These are phyloP conservation scores for Lecanicillium sp. DNA, from an alignment of 2,329 filamentous ascomycete species.

Conservation along the genomic window DNA sequence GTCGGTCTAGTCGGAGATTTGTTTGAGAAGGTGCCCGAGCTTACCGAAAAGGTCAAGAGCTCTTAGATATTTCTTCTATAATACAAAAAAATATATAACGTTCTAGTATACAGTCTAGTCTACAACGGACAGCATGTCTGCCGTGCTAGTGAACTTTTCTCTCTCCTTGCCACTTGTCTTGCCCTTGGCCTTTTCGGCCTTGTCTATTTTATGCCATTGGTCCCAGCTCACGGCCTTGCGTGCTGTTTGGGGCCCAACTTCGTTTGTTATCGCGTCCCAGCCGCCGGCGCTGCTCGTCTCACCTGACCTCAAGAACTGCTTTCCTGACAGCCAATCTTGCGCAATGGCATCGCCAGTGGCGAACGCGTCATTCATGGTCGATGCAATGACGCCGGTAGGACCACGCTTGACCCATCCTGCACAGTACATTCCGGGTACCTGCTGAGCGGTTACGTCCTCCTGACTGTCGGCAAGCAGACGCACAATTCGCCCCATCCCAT, in stretches of 20 bases:
- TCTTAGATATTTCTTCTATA: constrained; percentile 19
- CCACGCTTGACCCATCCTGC: constrained; percentile 95
- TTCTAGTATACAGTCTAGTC: constrained; percentile 24
- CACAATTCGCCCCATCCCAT: constrained; percentile 65
- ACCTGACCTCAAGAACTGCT: constrained; percentile 27
- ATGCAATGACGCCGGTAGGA: constrained; percentile 90
- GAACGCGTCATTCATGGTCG: constrained; percentile 93
- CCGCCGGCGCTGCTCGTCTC: constrained; percentile 33
- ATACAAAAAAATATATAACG: constrained; percentile 14
- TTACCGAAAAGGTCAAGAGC: constrained; percentile 88
- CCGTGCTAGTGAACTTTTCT: constrained; percentile 56
- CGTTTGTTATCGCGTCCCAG: constrained; percentile 68
- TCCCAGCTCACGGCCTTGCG: constrained; percentile 67
- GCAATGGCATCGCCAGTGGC: constrained; percentile 76
- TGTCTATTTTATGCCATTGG: constrained; percentile 79
- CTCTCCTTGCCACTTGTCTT: constrained; percentile 63
- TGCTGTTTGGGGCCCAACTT: constrained; percentile 43
- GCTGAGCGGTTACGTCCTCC: constrained; percentile 29
- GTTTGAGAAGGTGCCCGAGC: constrained; percentile 90
- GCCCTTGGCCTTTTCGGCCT: constrained; percentile 64
- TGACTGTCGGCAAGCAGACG: constrained; percentile 24
- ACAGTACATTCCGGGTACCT: constrained; percentile 70
- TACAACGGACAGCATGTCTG: constrained; percentile 50
- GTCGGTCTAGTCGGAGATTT: constrained; percentile 92
- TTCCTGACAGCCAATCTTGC: constrained; percentile 58